Evolutionary conservation across 2,329 filamentous ascomycete genomes (phyloP).

Genomic region (Fusarium dlaminii): DNA sequence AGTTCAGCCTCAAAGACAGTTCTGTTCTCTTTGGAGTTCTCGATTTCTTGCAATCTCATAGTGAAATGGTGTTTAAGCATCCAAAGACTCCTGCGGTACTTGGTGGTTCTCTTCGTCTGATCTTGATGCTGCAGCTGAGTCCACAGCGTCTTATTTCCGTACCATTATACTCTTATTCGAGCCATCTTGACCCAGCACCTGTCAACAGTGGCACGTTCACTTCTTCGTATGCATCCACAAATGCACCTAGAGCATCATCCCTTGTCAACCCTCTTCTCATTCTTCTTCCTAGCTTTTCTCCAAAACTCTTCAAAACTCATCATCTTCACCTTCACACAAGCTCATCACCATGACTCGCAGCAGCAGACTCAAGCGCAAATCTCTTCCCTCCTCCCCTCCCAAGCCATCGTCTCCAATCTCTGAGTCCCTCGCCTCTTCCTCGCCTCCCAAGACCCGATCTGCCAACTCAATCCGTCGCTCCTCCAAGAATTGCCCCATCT

Average conservation of each 20-base stretch:
- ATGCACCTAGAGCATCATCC: rapidly evolving
- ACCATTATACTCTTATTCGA: rapidly evolving
- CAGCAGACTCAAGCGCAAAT: background rate
- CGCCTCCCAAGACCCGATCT: background rate
- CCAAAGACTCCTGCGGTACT: rapidly evolving
- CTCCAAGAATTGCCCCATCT: conserved; percentile 1
- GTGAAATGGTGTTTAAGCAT: rapidly evolving
- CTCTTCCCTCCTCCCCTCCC: background rate
- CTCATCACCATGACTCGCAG: background rate
- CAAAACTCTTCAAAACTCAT: background rate
- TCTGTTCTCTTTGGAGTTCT: rapidly evolving
- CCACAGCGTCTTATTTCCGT: background rate
- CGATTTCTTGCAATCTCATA: rapidly evolving
- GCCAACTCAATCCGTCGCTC: rapidly evolving
- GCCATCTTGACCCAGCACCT: background rate
- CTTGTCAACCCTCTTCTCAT: rapidly evolving
- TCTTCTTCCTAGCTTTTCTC: rapidly evolving
- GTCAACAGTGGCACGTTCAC: background rate
- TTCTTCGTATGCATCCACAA: no score
- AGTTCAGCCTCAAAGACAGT: background rate
- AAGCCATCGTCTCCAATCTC: rapidly evolving
- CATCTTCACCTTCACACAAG: no score
- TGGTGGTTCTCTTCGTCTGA: rapidly evolving
- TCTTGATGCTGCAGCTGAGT: no score
- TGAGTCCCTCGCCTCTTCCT: rapidly evolving